Conservation (phyloP, 2,329 filamentous ascomycete species). For the Nemania sp. region DNA sequence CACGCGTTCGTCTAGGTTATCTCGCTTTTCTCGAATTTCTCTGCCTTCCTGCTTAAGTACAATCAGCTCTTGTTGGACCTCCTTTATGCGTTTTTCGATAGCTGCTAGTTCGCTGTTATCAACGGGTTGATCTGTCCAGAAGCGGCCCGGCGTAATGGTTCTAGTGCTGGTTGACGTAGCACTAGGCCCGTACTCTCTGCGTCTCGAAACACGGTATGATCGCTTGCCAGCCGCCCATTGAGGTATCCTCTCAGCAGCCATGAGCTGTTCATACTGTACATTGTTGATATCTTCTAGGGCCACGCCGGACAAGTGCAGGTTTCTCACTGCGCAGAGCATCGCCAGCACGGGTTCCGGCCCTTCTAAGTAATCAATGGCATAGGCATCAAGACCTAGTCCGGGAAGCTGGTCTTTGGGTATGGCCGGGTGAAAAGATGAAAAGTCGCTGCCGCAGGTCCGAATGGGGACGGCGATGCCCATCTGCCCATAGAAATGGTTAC, state of each 20-base stretch:
- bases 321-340: conserved; percentile 80
- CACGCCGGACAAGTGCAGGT: conserved; percentile 71
- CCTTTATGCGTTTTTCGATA: conserved; percentile 58
- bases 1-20: conserved; percentile 46
- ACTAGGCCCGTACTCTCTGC: conserved; percentile 78
- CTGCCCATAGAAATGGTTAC: conserved; percentile 63
- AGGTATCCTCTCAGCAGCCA: conserved; percentile 60
- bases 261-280: conserved; percentile 69
- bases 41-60: conserved; percentile 42
- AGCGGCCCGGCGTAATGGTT: conserved; percentile 62
- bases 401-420: conserved; percentile 60
- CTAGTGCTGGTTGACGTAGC: conserved; percentile 72
- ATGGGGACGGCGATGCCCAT: conserved; percentile 75
- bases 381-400: conserved; percentile 73
- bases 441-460: conserved; percentile 60
- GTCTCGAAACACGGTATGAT: conserved; percentile 67
- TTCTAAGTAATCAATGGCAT: conserved; percentile 75
- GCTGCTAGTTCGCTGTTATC: conserved; percentile 68
- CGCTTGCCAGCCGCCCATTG: conserved; percentile 72
- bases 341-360: conserved; percentile 84
- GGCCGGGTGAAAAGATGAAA: conserved; percentile 60
- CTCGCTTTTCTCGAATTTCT: conserved; percentile 45
- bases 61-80: conserved; percentile 45
- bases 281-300: conserved; percentile 66
- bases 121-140: conserved; percentile 79